These are phyloP conservation scores for Chloris gayana DNA, from an alignment of 176 grass and related monocot species.

Conservation along the genomic window DNA sequence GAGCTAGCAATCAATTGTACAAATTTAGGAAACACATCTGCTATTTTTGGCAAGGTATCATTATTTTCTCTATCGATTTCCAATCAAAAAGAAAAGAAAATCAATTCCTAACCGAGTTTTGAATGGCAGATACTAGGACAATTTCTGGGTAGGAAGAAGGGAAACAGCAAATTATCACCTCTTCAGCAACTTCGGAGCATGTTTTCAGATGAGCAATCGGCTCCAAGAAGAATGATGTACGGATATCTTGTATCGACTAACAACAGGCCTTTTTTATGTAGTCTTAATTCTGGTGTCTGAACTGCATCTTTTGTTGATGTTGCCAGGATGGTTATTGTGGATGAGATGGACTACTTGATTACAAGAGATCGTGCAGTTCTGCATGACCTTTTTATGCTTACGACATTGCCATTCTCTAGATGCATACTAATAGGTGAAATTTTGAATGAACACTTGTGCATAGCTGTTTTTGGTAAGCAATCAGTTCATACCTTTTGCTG, in stretches of 20 bases:
- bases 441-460: background rate
- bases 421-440: slow-evolving; percentile 85
- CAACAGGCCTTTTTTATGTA: background rate
- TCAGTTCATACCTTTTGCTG: slow-evolving; percentile 22
- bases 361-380: slow-evolving; percentile 83
- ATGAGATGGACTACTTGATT: slow-evolving; percentile 98
- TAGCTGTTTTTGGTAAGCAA: slow-evolving; percentile 7
- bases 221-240: slow-evolving; percentile 82
- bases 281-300: slow-evolving; percentile 37
- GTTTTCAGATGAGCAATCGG: slow-evolving; percentile 58
- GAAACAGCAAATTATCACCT: slow-evolving; percentile 42
- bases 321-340: slow-evolving; percentile 79
- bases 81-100: background rate
- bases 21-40: slow-evolving; percentile 63
- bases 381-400: slow-evolving; percentile 99
- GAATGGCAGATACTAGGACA: slow-evolving; percentile 74
- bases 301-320: background rate
- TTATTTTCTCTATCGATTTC: slow-evolving; percentile 5
- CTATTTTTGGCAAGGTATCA: slow-evolving; percentile 90
- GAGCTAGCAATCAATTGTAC: slow-evolving; percentile 84
- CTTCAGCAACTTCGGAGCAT: slow-evolving; percentile 79
- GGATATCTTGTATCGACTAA: slow-evolving; percentile 7
- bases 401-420: slow-evolving; percentile 70
- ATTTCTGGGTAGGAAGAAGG: slow-evolving; percentile 52
- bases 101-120: slow-evolving; percentile 33